A percentile compares a stretch with the other conserved stretches of the same genome.
These are phyloP conservation scores for Dictyostelium capitatum DNA, from an alignment of 78 protist species.

Conservation along the genomic window DNA sequence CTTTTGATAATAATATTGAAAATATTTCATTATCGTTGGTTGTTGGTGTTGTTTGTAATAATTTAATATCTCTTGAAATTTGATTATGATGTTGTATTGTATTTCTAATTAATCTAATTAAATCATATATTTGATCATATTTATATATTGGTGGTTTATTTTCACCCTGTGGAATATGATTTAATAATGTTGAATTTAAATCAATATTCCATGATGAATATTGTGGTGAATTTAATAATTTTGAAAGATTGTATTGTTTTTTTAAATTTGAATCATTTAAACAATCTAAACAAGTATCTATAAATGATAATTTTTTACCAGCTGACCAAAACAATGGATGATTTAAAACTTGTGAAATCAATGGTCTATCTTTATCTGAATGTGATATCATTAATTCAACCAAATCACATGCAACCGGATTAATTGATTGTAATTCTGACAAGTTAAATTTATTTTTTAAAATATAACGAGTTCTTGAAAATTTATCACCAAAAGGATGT, in stretches of 20 bases:
- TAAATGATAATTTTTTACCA: background rate
- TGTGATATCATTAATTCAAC: constrained; percentile 7
- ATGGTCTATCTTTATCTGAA: constrained; percentile 12
- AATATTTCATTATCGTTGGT: background rate
- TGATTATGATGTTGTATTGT: constrained; percentile 47
- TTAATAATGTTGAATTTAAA: background rate
- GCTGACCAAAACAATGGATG: constrained; percentile 59
- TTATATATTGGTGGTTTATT: constrained; percentile 3
- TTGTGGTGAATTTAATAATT: background rate
- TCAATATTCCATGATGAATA: constrained; percentile 29
- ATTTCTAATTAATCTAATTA: constrained; percentile 43
- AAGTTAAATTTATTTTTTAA: background rate
- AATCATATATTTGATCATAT: constrained; percentile 15
- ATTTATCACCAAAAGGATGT: constrained; percentile 72
- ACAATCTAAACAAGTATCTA: background rate
- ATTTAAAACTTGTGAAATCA: background rate
- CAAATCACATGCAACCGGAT: background rate
- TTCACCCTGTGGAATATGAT: background rate
- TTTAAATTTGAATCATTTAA: background rate
- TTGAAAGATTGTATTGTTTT: background rate
- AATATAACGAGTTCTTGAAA: constrained; percentile 27
- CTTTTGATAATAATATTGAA: background rate
- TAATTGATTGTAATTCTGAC: background rate
- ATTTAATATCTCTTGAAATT: background rate
- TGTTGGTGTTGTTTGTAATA: background rate